Evolutionary conservation across 306 rosid genomes (phyloP).

Genomic region (Cucumis hystrix): DNA sequence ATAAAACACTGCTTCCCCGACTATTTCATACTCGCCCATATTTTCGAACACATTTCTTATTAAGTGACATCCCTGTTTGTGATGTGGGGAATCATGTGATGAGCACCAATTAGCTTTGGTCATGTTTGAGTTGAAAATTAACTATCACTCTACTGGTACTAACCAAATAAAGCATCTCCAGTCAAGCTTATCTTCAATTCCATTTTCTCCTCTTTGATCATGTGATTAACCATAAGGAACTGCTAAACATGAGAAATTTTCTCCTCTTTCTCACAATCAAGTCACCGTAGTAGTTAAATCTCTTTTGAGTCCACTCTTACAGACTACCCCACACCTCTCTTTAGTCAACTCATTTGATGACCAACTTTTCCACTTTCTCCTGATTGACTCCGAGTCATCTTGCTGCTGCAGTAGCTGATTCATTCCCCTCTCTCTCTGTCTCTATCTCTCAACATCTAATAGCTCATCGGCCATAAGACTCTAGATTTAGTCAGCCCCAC

Average conservation of each 20-base stretch:
- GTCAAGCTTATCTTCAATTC: neutral
- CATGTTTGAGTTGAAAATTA: neutral
- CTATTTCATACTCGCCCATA: neutral
- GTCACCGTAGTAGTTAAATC: neutral
- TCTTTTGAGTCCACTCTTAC: neutral
- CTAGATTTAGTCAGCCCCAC: neutral
- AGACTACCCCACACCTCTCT: neutral
- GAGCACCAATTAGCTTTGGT: neutral
- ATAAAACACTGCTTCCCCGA: neutral
- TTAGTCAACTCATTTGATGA: neutral
- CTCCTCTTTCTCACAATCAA: neutral
- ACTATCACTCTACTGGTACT: neutral
- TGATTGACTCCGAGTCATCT: neutral
- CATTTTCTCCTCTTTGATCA: neutral
- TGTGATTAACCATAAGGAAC: neutral
- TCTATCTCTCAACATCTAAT: neutral
- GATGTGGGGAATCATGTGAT: neutral
- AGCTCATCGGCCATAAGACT: neutral
- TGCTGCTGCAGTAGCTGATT: neutral
- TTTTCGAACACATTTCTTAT: neutral
- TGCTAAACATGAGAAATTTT: neutral
- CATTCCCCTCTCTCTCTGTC: neutral
- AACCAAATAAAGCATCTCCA: neutral
- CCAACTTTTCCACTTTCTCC: neutral
- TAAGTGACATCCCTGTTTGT: neutral